Base-by-base conservation (phyloP, 164 flowering plant species). In the Nymphaea colorata region DNA sequence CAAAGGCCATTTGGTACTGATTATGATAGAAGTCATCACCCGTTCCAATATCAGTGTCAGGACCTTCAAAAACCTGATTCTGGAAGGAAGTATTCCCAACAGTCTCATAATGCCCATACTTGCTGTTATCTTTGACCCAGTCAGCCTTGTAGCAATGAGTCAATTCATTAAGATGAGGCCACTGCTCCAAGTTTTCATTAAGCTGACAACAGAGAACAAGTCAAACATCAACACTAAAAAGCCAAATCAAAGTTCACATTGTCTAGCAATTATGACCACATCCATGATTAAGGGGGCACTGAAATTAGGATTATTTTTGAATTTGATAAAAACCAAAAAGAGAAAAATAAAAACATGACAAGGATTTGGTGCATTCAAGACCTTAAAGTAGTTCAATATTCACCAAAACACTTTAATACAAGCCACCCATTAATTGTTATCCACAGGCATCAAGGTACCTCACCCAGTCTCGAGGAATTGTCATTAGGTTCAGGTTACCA, bases 41-140 rank as follows among this genome's bases (percentile, higher is more conserved):
- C 70, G 96, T 94, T 84, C 91, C 98, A 60, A 88, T 81, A 73
- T 94, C 99, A 25, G 99, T 94, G 69, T 94, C 98, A 69, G 96
- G 96, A 42, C 93, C 99, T 79, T 94, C 99, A 78, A 84, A 94
- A 70, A 90, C 85, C 69, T 94, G 99, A 81, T 75, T 91, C 62
- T 82, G 85, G 72, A 91, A 90, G 18, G 81, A 70, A 64, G 74
- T 44, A 14, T 86, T 81, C 64, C 79, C 70, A 45, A 83, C 71
- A 76, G 86, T 83, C 70, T 94, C 96, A 75, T 85, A 94, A 69
- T 84, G 96, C 59, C 99, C 99, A 80, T 94, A 91, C 85, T 94
- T 94, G 79, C 65, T 79, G 18, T 84, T 96, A 80, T 94, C 96
- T 70, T 91, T 91, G 3, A 94, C 88, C 96, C 96, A 91, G 62